phyloP scores from a whole-genome alignment of 352 stramenopile species.

The Phytophthora cryptogea region DNA sequence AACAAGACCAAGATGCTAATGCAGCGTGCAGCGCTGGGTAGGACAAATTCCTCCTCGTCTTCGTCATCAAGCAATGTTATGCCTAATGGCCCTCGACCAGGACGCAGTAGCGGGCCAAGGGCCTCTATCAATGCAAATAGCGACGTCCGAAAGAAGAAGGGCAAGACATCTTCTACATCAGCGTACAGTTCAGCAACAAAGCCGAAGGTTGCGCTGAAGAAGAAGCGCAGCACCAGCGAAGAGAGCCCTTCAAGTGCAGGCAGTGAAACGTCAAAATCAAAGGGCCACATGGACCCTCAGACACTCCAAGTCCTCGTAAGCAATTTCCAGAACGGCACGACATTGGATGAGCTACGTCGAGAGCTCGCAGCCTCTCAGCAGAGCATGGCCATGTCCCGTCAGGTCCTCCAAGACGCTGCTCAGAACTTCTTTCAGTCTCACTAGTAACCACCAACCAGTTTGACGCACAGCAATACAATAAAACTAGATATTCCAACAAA shows the following conservation, averaged over 20 bases:
- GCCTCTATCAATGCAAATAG: slow-evolving; percentile 5
- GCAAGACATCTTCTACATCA: slow-evolving; percentile 17
- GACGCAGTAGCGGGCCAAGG: slow-evolving; percentile 8
- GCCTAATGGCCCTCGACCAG: slow-evolving; percentile 5
- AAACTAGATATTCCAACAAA: slow-evolving; percentile 18
- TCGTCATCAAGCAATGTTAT: slow-evolving; percentile 25
- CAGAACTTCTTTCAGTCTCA: slow-evolving; percentile 67
- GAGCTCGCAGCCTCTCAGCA: slow-evolving; percentile 74
- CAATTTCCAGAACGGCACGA: slow-evolving; percentile 74
- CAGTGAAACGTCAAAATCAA: slow-evolving; percentile 15
- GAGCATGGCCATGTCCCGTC: slow-evolving; percentile 63
- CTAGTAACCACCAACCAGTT: slow-evolving; percentile 10
- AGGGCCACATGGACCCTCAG: slow-evolving; percentile 60
- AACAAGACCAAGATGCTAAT: slow-evolving; percentile 30
- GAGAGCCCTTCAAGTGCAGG: slow-evolving; percentile 12
- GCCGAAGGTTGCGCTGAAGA: slow-evolving; percentile 38
- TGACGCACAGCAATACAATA: slow-evolving; percentile 22
- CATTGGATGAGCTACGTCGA: slow-evolving; percentile 59
- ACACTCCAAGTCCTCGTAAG: slow-evolving; percentile 68
- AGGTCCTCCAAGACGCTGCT: slow-evolving; percentile 69
- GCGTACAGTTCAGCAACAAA: slow-evolving; percentile 48
- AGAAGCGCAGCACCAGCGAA: slow-evolving; percentile 25
- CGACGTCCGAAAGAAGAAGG: slow-evolving; percentile 43
- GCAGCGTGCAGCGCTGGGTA: slow-evolving; percentile 22
- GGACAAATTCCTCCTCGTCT: slow-evolving; percentile 31